Percentiles rank a stretch among this genome's conserved stretches.
phyloP scores from a whole-genome alignment of 1,284 basidiomycete species.

The Heliocybe sulcata region DNA sequence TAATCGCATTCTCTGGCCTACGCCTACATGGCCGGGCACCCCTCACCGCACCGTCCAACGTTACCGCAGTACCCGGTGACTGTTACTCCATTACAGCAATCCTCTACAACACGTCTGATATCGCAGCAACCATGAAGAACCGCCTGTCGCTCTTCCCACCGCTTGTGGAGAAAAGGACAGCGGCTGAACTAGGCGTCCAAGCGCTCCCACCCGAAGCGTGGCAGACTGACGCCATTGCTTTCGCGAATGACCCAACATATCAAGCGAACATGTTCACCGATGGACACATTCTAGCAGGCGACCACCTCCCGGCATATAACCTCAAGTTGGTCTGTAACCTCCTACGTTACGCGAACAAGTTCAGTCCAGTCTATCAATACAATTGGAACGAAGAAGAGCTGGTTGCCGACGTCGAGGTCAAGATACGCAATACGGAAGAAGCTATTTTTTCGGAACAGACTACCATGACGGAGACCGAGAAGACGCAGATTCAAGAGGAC shows the following conservation, averaged over 20 bases:
- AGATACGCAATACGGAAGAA: too few species aligned
- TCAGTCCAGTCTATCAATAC: too few species aligned
- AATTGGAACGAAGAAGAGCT: too few species aligned
- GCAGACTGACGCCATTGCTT: background rate
- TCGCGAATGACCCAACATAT: too few species aligned
- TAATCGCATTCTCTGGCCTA: background rate
- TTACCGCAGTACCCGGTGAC: background rate
- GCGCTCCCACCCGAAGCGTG: background rate
- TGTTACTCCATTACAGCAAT: background rate
- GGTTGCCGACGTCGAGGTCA: too few species aligned
- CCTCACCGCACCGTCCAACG: background rate
- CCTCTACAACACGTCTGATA: background rate
- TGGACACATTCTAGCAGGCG: background rate
- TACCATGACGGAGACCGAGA: too few species aligned
- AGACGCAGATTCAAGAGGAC: too few species aligned
- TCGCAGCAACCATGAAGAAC: background rate
- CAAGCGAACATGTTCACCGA: background rate
- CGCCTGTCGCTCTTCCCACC: background rate
- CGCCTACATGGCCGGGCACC: background rate
- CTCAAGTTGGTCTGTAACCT: too few species aligned
- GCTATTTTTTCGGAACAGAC: too few species aligned
- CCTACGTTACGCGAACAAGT: too few species aligned
- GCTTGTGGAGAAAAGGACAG: too few species aligned
- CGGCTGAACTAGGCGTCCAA: background rate
- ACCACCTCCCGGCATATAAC: background rate